Percentiles rank a stretch among this genome's conserved stretches.
phyloP scores from a whole-genome alignment of 176 grass and related monocot genomes.

The Cymbopogon citratus region DNA sequence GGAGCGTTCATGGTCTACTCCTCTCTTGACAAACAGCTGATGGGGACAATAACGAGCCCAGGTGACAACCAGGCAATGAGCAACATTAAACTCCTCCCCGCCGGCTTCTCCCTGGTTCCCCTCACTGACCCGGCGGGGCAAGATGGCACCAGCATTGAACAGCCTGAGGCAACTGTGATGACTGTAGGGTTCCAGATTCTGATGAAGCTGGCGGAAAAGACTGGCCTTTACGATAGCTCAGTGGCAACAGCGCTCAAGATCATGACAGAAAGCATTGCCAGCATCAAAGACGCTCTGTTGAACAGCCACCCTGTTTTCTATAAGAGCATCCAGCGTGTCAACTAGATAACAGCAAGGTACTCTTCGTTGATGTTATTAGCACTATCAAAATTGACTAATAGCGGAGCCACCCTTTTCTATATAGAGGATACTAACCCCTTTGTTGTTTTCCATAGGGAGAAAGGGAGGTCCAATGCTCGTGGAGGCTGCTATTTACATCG shows the following conservation, averaged over 20 bases:
- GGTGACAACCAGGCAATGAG: not conserved
- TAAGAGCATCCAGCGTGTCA: not conserved
- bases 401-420: not conserved
- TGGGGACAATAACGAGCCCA: conserved; percentile 22
- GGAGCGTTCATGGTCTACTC: conserved; percentile 59
- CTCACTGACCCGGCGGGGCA: not conserved
- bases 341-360: conserved; percentile 18
- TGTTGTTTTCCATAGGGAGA: conserved; percentile 19
- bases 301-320: conserved; percentile 14
- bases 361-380: not conserved
- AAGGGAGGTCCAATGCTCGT: not conserved
- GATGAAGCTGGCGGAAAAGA: conserved; percentile 14
- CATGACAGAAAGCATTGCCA: conserved; percentile 14
- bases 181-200: conserved; percentile 60
- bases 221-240: conserved; percentile 22
- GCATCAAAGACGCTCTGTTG: conserved; percentile 31
- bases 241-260: conserved; percentile 12
- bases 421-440: not conserved
- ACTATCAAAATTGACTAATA: not conserved
- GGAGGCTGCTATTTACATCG: not conserved
- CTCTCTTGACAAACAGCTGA: conserved; percentile 20
- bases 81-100: conserved; percentile 31
- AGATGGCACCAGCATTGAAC: not conserved
- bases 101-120: conserved; percentile 35
- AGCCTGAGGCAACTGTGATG: conserved; percentile 39